Evolutionary conservation across 176 grass and related monocot species (phyloP), one percentile per base, ranked within the genome.

Genomic region (Juncus effusus): DNA sequence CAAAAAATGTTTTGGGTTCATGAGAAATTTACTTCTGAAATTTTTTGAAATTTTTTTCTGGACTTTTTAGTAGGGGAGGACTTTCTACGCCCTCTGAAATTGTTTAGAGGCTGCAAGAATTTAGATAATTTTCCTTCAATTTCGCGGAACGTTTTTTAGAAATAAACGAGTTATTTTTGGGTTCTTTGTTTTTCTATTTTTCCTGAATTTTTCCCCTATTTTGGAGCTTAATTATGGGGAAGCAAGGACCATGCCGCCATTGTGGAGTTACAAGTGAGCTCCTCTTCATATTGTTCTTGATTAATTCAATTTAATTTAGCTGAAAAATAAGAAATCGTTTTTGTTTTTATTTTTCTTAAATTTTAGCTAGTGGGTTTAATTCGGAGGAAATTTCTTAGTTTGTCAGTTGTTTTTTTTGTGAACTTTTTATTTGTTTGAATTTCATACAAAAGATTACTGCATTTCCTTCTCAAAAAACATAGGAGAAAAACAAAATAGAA

Each of bases 201-300:
- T 73, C 3, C 44, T 63, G 11, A 15, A 36, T 56, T 77, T 73
- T 69, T 66, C 74, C 76, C 62, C 35, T 72, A 67, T 59, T 70
- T 63, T 78, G 51, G 72, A 53, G 75, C 56, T 77, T 81, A 73
- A 77, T 75, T 75, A 97, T 97, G 94, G 87, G 55, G 67, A 97
- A 97, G 88, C 80, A 86, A 69, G 94, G 94, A 62, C 94, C 94
- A 76, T 97, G 94, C 83, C 51, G 75, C 75, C 93, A 97, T 89
- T 97, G 93, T 78, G 93, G 93, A 83, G 85, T 97, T 79, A 92
- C 93, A 89, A 97, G 93, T 97, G 88, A 97, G 93, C 93, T 79
- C 85, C 78, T 83, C 41, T 85, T 84, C 82, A 63, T 84, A 39
- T 79, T 74, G 38, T 80, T 77, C 41, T 52, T 77, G 19, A 28